Evolutionary conservation across 257 asterid genomes (phyloP).

Genomic region (Rubia yunnanensis): DNA sequence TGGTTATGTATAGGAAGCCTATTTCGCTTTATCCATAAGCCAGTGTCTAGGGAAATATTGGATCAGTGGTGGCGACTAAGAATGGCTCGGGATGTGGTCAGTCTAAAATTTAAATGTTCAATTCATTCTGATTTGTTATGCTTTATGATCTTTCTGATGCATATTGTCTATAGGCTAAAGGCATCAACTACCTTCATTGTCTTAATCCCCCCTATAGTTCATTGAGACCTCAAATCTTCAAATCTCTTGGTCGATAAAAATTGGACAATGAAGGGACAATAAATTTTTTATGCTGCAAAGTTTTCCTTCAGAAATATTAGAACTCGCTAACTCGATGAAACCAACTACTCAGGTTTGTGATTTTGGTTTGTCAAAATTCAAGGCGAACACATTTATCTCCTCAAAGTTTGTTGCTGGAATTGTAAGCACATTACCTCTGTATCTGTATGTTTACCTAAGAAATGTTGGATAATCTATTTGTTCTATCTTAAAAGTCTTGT

Average conservation of each 20-base stretch:
- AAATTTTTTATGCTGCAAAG: not conserved
- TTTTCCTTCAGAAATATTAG: not conserved
- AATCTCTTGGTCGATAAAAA: conserved; percentile 85
- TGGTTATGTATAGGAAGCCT: conserved; percentile 64
- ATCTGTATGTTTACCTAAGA: not conserved
- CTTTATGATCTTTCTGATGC: conserved; percentile 3
- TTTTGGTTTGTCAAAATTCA: conserved; percentile 87
- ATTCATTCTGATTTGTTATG: conserved; percentile 4
- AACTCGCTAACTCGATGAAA: not conserved
- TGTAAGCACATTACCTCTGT: conserved; percentile 36
- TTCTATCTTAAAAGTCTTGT: conserved; percentile 23
- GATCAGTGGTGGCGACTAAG: conserved; percentile 79
- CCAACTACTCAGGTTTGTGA: conserved; percentile 58
- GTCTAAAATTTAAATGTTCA: conserved; percentile 18
- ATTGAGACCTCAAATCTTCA: conserved; percentile 91
- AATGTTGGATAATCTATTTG: not conserved
- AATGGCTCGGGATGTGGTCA: conserved; percentile 94
- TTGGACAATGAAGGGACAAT: conserved; percentile 74
- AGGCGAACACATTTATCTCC: conserved; percentile 85
- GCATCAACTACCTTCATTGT: conserved; percentile 82
- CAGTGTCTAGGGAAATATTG: conserved; percentile 71
- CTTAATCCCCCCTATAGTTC: conserved; percentile 78
- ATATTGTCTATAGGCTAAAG: conserved; percentile 56
- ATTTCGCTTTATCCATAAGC: conserved; percentile 80
- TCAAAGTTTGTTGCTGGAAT: conserved; percentile 96